A percentile compares a stretch with the other conserved stretches of the same genome.
These are phyloP conservation scores for Batkoa obscura DNA, from an alignment of 371 early-diverging fungal species.

Conservation along the genomic window DNA sequence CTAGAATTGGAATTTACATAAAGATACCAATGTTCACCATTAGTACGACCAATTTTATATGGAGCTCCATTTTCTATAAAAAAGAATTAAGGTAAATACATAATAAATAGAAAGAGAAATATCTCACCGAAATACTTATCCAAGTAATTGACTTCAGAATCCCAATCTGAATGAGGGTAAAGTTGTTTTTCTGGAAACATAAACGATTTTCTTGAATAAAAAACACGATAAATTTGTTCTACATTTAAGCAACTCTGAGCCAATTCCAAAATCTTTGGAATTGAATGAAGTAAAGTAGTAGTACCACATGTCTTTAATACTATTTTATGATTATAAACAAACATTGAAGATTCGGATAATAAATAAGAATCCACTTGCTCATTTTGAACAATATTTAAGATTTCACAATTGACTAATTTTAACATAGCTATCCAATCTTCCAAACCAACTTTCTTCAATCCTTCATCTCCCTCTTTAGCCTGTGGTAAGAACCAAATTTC, in stretches of 20 bases:
- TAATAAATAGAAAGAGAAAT: not conserved
- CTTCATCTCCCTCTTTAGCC: conserved; percentile 22
- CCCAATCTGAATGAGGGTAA: conserved; percentile 79
- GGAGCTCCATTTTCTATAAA: conserved; percentile 44
- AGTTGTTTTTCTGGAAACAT: conserved; percentile 85
- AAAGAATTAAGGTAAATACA: not conserved
- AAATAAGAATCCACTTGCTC: conserved; percentile 71
- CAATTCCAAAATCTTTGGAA: conserved; percentile 65
- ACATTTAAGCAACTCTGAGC: conserved; percentile 49
- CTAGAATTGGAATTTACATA: conserved; percentile 67
- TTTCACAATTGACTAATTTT: conserved; percentile 74
- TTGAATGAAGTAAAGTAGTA: conserved; percentile 70
- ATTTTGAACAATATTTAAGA: conserved; percentile 62
- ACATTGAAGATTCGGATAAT: conserved; percentile 88
- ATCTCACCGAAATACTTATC: conserved; percentile 39
- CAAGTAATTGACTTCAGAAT: conserved; percentile 60
- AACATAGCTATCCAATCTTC: conserved; percentile 79
- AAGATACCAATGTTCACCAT: conserved; percentile 87
- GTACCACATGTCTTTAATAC: conserved; percentile 95
- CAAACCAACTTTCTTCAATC: conserved; percentile 54
- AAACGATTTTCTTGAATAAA: conserved; percentile 89
- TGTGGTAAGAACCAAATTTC: conserved; percentile 77
- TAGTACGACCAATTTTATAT: conserved; percentile 81
- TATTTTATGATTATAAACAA: conserved; percentile 83
- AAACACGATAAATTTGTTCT: conserved; percentile 57